Evolutionary conservation across 495 filamentous ascomycete species (phyloP).

Genomic region (Penicillium cosmopolitanum): DNA sequence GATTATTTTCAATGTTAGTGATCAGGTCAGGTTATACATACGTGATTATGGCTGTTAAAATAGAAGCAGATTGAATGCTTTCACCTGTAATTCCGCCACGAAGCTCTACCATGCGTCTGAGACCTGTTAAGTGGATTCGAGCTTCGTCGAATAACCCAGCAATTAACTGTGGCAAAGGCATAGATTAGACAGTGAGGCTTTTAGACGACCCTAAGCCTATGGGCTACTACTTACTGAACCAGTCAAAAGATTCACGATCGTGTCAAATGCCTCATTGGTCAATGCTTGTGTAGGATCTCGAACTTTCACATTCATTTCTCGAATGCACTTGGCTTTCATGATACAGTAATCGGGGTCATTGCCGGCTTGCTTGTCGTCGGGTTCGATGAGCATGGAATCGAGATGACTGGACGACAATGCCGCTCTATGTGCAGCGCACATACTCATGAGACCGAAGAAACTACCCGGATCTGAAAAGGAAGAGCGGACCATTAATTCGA

Average conservation of each 20-base stretch:
- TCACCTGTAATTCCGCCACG: slow-evolving; percentile 36
- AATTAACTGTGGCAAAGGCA: slow-evolving; percentile 27
- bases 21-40: slow-evolving; percentile 13
- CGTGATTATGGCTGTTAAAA: slow-evolving; percentile 36
- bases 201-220: not conserved
- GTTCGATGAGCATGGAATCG: slow-evolving; percentile 7
- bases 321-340: slow-evolving; percentile 40
- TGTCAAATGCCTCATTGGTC: slow-evolving; percentile 39
- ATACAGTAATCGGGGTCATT: slow-evolving; percentile 40
- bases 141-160: slow-evolving; percentile 38
- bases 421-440: slow-evolving; percentile 42
- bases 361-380: slow-evolving; percentile 6
- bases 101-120: slow-evolving; percentile 41
- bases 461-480: slow-evolving; percentile 39
- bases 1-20: too few relatives aligned
- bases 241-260: slow-evolving; percentile 40
- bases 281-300: slow-evolving; percentile 29
- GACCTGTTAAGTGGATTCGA: slow-evolving; percentile 37
- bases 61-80: slow-evolving; percentile 33
- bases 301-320: slow-evolving; percentile 40
- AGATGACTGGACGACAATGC: slow-evolving; percentile 26
- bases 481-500: slow-evolving; percentile 35
- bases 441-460: slow-evolving; percentile 44
- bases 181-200: not conserved
- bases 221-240: slow-evolving; percentile 28